These are phyloP conservation scores for Cordyceps sp. DNA, from an alignment of 2,329 filamentous ascomycete genomes.

Conservation along the genomic window DNA sequence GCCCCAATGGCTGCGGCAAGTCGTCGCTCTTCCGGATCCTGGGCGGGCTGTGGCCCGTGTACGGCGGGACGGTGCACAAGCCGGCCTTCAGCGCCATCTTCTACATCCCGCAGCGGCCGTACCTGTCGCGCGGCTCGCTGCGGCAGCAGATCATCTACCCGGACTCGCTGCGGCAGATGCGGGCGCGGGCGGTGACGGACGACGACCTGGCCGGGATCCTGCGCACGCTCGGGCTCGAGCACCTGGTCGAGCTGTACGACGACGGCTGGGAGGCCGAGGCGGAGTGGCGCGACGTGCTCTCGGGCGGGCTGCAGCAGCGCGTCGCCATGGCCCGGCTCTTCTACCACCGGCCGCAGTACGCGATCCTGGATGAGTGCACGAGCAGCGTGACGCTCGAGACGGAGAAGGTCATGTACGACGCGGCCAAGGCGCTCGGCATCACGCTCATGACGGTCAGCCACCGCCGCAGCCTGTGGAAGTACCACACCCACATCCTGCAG, in stretches of 20 bases:
- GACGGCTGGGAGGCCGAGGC: constrained; percentile 84
- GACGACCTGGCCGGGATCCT: constrained; percentile 64
- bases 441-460: constrained; percentile 97
- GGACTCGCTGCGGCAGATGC: constrained; percentile 76
- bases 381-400: constrained; percentile 88
- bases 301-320: constrained; percentile 82
- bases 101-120: constrained; percentile 93
- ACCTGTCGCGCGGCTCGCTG: constrained; percentile 80
- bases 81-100: constrained; percentile 88
- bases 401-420: constrained; percentile 93
- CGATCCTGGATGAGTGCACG: constrained; percentile 94
- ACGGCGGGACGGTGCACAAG: constrained; percentile 84
- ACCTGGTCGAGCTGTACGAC: constrained; percentile 60
- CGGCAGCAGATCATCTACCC: constrained; percentile 96
- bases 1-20: constrained; percentile 94
- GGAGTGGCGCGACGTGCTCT: constrained; percentile 91
- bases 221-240: constrained; percentile 63
- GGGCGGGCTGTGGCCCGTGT: constrained; percentile 92
- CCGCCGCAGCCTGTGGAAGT: constrained; percentile 84
- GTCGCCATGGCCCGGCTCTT: constrained; percentile 93
- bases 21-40: constrained; percentile 92
- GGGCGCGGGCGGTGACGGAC: constrained; percentile 68
- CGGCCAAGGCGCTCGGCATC: constrained; percentile 77
- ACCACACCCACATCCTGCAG: constrained; percentile 85
- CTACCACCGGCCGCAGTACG: constrained; percentile 84